Evolutionary conservation across 306 rosid genomes (phyloP), one percentile per base, ranked within the genome.

Genomic region (Quercus ilex): DNA sequence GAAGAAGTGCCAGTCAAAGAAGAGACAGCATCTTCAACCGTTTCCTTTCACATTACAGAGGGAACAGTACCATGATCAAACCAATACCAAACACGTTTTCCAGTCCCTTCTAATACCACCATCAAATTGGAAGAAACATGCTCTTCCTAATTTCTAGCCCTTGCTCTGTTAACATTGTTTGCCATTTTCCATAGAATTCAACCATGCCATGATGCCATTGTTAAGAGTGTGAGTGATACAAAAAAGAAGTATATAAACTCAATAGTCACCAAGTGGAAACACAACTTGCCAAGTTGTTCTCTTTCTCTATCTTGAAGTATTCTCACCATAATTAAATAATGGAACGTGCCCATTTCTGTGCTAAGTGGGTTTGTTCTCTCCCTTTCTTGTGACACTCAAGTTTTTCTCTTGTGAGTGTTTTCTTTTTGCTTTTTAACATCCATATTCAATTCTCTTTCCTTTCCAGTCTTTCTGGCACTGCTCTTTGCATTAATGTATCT

Each of bases 371-470:
- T n/a, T 23, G 38, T 19, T 17, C 19, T 58, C 18, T 60, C 59
- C 58, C 49, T 79, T 82, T 81, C 77, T 84, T 49, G 55, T 21
- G 11, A 12, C 74, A 31, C 65, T 59, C 52, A 70, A 55, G 57
- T 13, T 28, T 53, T 31, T 59, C 57, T 53, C 73, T 69, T 18
- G 69, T 21, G 20, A 57, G 55, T 18, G 52, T 57, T 69, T 25
- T 26, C 62, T 62, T 74, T 26, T 14, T 15, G 59, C 9, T 28
- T 53, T 65, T 31, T 51, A 9, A 13, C 26, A 25, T 28, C 10
- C 6, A 49, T 49, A 55, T 25, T 72, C 20, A 41, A 6, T 52
- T 67, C 14, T 72, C 53, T 71, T 53, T 49, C 28, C 59, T 68
- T 12, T 49, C 53, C 80, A 74, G 33, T 51, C 82, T 77, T 73